Evolutionary conservation across 2,329 filamentous ascomycete genomes (phyloP), one percentile per base, ranked within the genome.

Genomic region (Fusarium abutilonis): DNA sequence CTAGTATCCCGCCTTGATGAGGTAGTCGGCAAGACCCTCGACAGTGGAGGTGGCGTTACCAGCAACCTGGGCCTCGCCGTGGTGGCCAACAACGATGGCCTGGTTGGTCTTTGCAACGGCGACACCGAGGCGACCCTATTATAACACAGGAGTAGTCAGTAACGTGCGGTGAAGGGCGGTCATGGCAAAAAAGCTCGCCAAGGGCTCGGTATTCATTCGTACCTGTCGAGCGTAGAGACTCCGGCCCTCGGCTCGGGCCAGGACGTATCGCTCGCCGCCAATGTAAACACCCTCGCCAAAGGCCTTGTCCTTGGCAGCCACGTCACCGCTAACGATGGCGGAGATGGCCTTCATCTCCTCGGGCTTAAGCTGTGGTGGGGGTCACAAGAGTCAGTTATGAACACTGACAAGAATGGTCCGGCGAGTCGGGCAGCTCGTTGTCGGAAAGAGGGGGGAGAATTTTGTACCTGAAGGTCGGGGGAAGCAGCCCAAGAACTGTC

Each of bases 141-240:
- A 19, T 52, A 2, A 9, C 23, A 9, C 14, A 50, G 23, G 17
- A 7, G 29, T 40, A 17, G 50, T 61, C 43, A 63, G 50, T 41
- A 29, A 39, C 15, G 15, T 42, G 44, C 26, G 38, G 35, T 42
- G 13, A 28, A 26, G 26, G 28, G 17, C 15, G 13, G n/a, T 13
- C 40, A 39, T 44, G 17, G 40, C 23, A 44, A 40, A 13, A 34
- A 13, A 35, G n/a, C 11, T 36, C 13, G 41, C 34, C 10, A 35
- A 32, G 29, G 28, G 31, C 40, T 56, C 11, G 32, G 44, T 42
- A 34, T 50, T 34, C 81, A 61, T 82, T 34, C 81, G 61, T 82
- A 96, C 93, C 86, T 92, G 88, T 85, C 93, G 92, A 66, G 87
- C 91, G 78, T 96, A 96, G 71, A 96, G 78, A 79, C 87, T 89